Conservation (phyloP, 768 basidiomycete species). For the Russula dissimulans region DNA sequence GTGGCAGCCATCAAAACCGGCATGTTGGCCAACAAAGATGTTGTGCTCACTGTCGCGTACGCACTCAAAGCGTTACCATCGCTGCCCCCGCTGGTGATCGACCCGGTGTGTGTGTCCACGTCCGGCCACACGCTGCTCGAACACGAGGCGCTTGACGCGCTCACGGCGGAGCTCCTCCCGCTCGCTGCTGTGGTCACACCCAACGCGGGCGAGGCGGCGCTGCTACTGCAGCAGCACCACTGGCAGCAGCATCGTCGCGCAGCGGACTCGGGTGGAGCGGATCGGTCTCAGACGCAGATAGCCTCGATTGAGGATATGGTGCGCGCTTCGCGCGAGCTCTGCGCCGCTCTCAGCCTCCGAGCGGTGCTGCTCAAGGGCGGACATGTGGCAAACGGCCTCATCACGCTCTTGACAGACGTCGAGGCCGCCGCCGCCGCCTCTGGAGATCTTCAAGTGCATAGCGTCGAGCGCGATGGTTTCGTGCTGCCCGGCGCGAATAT, state of each 20-base stretch:
- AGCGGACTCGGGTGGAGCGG: not conserved
- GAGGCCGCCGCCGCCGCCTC: not conserved
- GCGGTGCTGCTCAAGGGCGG: constrained; percentile 83
- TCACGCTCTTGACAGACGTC: constrained; percentile 38
- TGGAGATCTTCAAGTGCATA: not conserved
- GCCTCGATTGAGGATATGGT: constrained; percentile 51
- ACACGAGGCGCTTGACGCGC: constrained; percentile 48
- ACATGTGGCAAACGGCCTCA: constrained; percentile 38
- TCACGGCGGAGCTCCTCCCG: constrained; percentile 62
- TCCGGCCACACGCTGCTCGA: constrained; percentile 75
- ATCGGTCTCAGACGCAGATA: constrained; percentile 25
- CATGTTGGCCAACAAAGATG: constrained; percentile 66
- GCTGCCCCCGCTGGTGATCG: constrained; percentile 57
- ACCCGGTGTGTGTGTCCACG: constrained; percentile 89
- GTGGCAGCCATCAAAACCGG: constrained; percentile 78
- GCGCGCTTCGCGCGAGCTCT: constrained; percentile 40
- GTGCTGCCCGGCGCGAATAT: constrained; percentile 44
- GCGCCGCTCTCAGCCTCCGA: constrained; percentile 34
- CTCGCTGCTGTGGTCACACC: constrained; percentile 70
- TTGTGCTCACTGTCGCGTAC: constrained; percentile 41
- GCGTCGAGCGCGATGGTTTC: not conserved
- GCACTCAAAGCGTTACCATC: constrained; percentile 35
- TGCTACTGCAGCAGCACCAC: constrained; percentile 41
- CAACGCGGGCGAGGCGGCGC: constrained; percentile 72
- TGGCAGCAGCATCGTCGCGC: not conserved